These are phyloP conservation scores for Lactifluus volemus DNA, from an alignment of 768 basidiomycete genomes.

Conservation along the genomic window DNA sequence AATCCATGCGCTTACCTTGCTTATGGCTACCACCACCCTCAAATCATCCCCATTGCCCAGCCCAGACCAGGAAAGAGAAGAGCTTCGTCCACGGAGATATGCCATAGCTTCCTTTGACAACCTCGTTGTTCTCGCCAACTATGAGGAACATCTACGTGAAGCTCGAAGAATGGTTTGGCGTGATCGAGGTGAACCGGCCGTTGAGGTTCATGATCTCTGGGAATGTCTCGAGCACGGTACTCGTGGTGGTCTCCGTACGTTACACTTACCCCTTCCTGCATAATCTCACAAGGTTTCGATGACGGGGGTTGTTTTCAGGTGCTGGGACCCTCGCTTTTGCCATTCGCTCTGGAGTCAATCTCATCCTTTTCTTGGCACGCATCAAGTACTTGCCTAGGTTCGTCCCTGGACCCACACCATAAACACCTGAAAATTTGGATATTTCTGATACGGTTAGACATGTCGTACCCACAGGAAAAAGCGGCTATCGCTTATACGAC, in stretches of 20 bases:
- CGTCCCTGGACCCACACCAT: not conserved
- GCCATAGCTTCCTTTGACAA: conserved; percentile 77
- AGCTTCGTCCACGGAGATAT: conserved; percentile 42
- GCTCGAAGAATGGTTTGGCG: conserved; percentile 79
- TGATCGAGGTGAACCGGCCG: conserved; percentile 67
- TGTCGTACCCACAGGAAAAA: conserved; percentile 38
- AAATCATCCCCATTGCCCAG: not conserved
- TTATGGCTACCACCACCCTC: not conserved
- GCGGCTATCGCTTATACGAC: conserved; percentile 60
- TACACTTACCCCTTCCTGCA: conserved; percentile 17
- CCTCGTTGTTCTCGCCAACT: conserved; percentile 75
- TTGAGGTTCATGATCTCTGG: conserved; percentile 51
- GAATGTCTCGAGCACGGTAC: conserved; percentile 66
- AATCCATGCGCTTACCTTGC: no score
- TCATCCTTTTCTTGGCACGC: conserved; percentile 66
- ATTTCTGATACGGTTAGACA: not conserved
- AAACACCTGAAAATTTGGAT: no score
- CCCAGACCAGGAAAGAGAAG: not conserved
- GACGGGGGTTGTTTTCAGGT: conserved; percentile 35
- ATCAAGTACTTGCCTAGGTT: conserved; percentile 34
- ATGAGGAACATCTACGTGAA: conserved; percentile 63
- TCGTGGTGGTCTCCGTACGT: conserved; percentile 64
- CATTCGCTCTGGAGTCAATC: conserved; percentile 75
- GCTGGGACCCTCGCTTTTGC: conserved; percentile 74
- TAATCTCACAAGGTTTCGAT: not conserved